phyloP scores from a whole-genome alignment of 768 basidiomycete species.

The Rhizopogon vesiculosus region DNA sequence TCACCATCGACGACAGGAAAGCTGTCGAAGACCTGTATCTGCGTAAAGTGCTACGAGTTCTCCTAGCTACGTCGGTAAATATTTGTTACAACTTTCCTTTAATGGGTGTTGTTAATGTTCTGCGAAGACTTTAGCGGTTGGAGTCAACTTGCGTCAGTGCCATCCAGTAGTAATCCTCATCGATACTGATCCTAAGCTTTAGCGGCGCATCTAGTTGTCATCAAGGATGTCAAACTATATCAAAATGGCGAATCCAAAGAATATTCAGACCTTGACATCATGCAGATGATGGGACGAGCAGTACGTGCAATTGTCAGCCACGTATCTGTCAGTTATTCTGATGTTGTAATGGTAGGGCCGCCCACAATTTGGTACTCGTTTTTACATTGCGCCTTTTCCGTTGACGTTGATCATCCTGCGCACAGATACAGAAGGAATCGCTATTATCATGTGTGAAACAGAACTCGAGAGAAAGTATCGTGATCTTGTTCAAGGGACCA shows the following conservation, averaged over 20 bases:
- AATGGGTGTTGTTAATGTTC: conserved; percentile 2
- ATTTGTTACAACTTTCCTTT: not conserved
- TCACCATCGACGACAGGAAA: conserved; percentile 68
- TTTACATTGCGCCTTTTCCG: not conserved
- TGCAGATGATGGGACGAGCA: conserved; percentile 96
- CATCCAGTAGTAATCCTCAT: not conserved
- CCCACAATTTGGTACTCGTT: conserved; percentile 75
- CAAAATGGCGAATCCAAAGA: conserved; percentile 66
- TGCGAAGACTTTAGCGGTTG: conserved; percentile 84
- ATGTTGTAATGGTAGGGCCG: conserved; percentile 50
- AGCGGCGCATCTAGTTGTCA: conserved; percentile 92
- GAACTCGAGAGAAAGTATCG: conserved; percentile 71
- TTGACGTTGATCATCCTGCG: not conserved
- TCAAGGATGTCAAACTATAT: conserved; percentile 86
- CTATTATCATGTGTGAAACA: conserved; percentile 77
- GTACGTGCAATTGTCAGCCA: conserved; percentile 34
- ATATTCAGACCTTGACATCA: conserved; percentile 88
- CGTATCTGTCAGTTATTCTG: not conserved
- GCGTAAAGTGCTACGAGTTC: conserved; percentile 54
- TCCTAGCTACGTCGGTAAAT: conserved; percentile 82
- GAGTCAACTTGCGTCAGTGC: conserved; percentile 84
- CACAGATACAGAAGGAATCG: conserved; percentile 77
- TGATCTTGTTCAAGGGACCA: conserved; percentile 62
- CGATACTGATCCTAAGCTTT: not conserved
- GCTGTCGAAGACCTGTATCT: conserved; percentile 71